Evolutionary conservation across 139 green algal genomes (phyloP).

Genomic region (Auxenochlorella pyrenoidosa): DNA sequence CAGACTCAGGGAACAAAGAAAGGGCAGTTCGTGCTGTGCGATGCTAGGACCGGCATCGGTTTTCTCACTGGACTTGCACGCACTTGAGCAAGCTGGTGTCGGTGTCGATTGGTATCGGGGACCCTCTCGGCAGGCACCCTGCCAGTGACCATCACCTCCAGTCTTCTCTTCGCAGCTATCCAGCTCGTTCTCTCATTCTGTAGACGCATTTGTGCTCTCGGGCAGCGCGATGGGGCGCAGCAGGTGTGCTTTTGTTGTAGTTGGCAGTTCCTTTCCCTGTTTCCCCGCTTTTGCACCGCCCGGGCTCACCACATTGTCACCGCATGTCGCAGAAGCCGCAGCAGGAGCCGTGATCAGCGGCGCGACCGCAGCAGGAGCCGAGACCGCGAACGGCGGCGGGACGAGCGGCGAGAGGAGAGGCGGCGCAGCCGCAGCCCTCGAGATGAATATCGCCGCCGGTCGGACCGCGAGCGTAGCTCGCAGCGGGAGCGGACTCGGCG

Average conservation of each 20-base stretch:
- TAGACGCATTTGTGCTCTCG: too few species aligned
- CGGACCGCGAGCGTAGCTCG: background rate
- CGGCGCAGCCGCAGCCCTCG: background rate
- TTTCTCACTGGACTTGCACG: too few species aligned
- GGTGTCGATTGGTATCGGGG: too few species aligned
- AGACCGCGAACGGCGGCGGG: background rate
- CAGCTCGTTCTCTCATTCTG: too few species aligned
- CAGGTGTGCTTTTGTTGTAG: background rate
- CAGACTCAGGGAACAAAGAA: too few species aligned
- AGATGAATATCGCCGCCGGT: too few species aligned
- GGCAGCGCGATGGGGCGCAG: background rate
- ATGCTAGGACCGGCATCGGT: too few species aligned
- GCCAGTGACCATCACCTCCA: too few species aligned
- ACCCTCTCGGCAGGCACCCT: too few species aligned
- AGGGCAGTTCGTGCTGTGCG: too few species aligned
- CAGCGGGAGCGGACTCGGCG: background rate
- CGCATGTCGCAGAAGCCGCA: constrained; percentile 1
- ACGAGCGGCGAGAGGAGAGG: background rate
- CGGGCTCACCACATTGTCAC: background rate
- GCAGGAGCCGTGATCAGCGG: constrained; percentile 5
- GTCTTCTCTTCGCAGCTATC: too few species aligned
- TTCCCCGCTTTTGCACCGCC: background rate
- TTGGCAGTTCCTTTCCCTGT: background rate
- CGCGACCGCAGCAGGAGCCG: constrained; percentile 10
- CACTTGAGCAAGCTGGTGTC: too few species aligned